Conservation (phyloP, 164 flowering plant species). For the Macadamia integrifolia region DNA sequence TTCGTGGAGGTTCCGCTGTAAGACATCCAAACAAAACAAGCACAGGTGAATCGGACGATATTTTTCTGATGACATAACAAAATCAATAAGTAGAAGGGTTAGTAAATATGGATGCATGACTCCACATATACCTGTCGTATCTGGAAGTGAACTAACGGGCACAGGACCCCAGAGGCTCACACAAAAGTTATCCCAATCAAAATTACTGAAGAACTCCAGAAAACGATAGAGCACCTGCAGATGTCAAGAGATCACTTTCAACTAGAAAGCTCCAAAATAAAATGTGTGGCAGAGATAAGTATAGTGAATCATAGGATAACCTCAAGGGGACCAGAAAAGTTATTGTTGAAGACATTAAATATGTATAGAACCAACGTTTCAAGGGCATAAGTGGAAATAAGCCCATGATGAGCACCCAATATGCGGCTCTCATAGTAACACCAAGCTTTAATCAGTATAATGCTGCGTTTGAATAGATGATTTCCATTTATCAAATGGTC, state of each 20-base stretch:
- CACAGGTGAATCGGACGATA: constrained; percentile 3
- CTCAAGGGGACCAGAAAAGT: constrained; percentile 97
- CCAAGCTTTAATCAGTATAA: constrained; percentile 98
- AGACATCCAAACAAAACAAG: constrained; percentile 9
- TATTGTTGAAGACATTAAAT: constrained; percentile 85
- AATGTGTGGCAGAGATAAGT: constrained; percentile 6
- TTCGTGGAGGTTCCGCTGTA: constrained; percentile 89
- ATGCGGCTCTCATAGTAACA: constrained; percentile 98
- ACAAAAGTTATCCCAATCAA: constrained; percentile 96
- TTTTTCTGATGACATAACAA: not conserved
- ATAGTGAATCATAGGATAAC: constrained; percentile 23
- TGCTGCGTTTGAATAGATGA: constrained; percentile 90
- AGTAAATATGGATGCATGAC: not conserved
- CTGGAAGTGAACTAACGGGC: constrained; percentile 77
- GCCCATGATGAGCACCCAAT: constrained; percentile 98
- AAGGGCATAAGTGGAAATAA: constrained; percentile 94
- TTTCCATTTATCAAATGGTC: constrained; percentile 73
- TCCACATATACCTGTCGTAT: constrained; percentile 56
- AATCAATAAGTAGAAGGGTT: not conserved
- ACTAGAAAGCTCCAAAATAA: not conserved
- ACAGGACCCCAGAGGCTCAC: constrained; percentile 97
- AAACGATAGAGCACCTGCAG: constrained; percentile 90
- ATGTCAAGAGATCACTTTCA: constrained; percentile 10
- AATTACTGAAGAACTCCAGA: constrained; percentile 92
- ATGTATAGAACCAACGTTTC: constrained; percentile 97